A percentile compares a stretch with the other conserved stretches of the same genome.
Conservation (phyloP, 306 rosid genomes). For the Coriaria nepalensis region DNA sequence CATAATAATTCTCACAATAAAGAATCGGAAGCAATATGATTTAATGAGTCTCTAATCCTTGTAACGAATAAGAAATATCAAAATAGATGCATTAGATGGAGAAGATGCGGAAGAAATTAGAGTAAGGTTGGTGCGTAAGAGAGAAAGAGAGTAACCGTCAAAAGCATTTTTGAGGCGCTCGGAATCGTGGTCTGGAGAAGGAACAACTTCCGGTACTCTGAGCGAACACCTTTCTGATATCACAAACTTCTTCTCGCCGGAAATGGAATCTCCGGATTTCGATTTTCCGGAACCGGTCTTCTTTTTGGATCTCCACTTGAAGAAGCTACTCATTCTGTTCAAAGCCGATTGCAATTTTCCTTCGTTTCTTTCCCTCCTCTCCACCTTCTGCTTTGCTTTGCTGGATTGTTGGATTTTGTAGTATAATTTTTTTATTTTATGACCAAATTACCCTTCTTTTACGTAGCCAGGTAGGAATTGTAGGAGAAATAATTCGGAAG, state of each 20-base stretch:
- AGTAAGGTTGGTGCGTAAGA: background rate
- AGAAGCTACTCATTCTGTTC: conserved; percentile 12
- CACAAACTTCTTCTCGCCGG: background rate
- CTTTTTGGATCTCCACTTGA: conserved; percentile 1
- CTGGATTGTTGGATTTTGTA: conserved; percentile 4
- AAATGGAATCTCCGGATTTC: conserved; percentile 10
- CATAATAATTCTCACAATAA: conserved; percentile 2
- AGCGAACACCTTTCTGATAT: conserved; percentile 35
- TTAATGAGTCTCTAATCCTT: no score
- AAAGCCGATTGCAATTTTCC: background rate
- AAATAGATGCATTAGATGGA: background rate
- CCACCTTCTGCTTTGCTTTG: conserved; percentile 11
- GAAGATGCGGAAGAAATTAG: background rate
- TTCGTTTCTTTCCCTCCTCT: conserved; percentile 12
- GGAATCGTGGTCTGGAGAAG: conserved; percentile 59
- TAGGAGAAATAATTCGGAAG: no score
- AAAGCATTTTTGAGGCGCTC: conserved; percentile 54
- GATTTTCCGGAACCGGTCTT: background rate
- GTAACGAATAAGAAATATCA: no score
- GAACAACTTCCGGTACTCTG: conserved; percentile 56
- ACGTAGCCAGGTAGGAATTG: background rate
- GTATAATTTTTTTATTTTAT: background rate
- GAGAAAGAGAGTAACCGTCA: conserved; percentile 39
- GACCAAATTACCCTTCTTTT: conserved; percentile 19
- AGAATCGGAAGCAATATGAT: background rate